Conservation (phyloP, 164 flowering plant species). For the Paratinospora sagittata region DNA sequence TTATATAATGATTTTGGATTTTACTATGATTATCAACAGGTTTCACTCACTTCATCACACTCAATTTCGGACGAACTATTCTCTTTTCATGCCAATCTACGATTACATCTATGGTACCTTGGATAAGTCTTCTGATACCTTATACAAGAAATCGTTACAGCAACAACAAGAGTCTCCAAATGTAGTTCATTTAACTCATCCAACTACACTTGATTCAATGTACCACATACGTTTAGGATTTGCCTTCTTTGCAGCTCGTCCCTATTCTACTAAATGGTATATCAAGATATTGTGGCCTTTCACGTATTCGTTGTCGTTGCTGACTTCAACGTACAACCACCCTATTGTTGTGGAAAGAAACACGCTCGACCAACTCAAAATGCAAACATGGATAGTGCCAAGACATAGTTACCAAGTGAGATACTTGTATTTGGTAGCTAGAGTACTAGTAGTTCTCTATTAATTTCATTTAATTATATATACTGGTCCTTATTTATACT, state of each 20-base stretch:
- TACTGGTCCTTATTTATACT: too few species aligned
- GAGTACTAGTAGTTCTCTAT: too few species aligned
- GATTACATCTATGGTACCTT: slow-evolving; percentile 47
- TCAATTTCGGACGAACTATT: too few species aligned
- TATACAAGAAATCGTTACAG: slow-evolving; percentile 30
- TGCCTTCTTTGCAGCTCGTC: slow-evolving; percentile 42
- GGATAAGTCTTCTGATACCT: slow-evolving; percentile 35
- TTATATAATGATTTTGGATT: too few species aligned
- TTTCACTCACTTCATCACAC: slow-evolving; percentile 47
- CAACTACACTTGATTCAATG: slow-evolving; percentile 43
- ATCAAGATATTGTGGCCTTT: slow-evolving; percentile 51
- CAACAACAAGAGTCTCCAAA: slow-evolving; percentile 27
- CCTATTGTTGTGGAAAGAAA: slow-evolving; percentile 52
- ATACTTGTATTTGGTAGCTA: too few species aligned
- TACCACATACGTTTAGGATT: slow-evolving; percentile 43
- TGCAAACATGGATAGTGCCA: slow-evolving; percentile 60
- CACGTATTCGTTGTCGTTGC: slow-evolving; percentile 31
- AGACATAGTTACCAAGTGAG: slow-evolving; percentile 46
- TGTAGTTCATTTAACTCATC: slow-evolving; percentile 51
- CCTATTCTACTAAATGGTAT: slow-evolving; percentile 48
- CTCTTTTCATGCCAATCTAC: too few species aligned
- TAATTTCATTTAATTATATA: too few species aligned
- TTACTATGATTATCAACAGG: too few species aligned
- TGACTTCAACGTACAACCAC: slow-evolving; percentile 37
- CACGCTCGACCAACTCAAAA: slow-evolving; percentile 30